Conservation (phyloP, 352 stramenopile species). For the Globisporangium mamillatum region DNA sequence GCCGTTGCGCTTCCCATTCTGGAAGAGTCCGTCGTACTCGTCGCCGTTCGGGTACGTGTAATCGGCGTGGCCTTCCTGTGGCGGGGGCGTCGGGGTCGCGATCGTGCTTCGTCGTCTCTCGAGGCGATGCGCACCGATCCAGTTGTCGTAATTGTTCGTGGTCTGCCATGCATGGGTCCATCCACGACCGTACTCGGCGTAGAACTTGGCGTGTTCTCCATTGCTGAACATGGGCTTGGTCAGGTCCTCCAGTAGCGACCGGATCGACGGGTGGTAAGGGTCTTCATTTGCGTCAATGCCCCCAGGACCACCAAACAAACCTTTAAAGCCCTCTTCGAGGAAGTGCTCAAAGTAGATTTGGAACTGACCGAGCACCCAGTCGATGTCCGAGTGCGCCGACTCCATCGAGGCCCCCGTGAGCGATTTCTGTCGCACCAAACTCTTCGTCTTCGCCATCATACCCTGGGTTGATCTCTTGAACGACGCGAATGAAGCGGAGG, state of each 20-base stretch:
- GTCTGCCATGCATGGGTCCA: slow-evolving; percentile 67
- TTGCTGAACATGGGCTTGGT: slow-evolving; percentile 36
- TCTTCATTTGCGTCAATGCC: slow-evolving; percentile 21
- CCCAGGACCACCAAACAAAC: slow-evolving; percentile 18
- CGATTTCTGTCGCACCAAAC: slow-evolving; percentile 3
- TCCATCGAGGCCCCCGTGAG: slow-evolving; percentile 15
- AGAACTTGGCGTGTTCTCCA: slow-evolving; percentile 38
- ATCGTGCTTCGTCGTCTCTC: slow-evolving; percentile 31
- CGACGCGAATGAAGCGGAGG: background rate
- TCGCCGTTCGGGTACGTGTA: slow-evolving; percentile 77
- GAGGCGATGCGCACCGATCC: slow-evolving; percentile 32
- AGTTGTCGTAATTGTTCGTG: slow-evolving; percentile 60
- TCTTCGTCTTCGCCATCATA: slow-evolving; percentile 6
- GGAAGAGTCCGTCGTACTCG: slow-evolving; percentile 75
- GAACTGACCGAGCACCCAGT: slow-evolving; percentile 63
- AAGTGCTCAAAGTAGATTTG: slow-evolving; percentile 65
- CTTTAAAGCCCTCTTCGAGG: slow-evolving; percentile 34
- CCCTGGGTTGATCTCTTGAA: background rate
- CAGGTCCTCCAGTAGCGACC: slow-evolving; percentile 52
- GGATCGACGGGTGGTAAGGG: slow-evolving; percentile 43
- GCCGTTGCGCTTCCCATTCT: slow-evolving; percentile 62
- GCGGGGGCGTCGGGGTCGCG: slow-evolving; percentile 21
- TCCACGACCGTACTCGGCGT: slow-evolving; percentile 49
- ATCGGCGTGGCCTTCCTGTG: slow-evolving; percentile 35
- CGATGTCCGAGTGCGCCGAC: slow-evolving; percentile 36